Evolutionary conservation across 257 asterid species (phyloP).

Genomic region (Nicotiana tabacum): DNA sequence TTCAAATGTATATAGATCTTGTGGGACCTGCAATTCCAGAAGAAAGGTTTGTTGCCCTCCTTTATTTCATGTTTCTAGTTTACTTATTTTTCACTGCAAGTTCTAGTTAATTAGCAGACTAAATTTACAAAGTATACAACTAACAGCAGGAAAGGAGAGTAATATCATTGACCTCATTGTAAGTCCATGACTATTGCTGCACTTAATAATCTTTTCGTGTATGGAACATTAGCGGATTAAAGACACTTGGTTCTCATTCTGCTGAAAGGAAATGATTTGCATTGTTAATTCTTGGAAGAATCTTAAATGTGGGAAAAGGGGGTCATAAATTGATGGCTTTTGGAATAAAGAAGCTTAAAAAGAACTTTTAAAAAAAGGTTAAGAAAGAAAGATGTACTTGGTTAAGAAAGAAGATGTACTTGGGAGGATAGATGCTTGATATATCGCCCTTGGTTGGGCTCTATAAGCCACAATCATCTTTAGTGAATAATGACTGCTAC

Average conservation of each 20-base stretch:
- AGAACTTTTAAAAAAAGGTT: background rate
- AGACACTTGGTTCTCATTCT: background rate
- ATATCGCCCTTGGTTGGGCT: background rate
- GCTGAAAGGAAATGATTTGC: background rate
- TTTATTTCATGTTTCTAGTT: background rate
- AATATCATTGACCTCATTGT: background rate
- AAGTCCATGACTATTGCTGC: background rate
- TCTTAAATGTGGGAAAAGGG: background rate
- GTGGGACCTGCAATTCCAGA: slow-evolving; percentile 79
- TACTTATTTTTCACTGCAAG: background rate
- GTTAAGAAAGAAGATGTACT: background rate
- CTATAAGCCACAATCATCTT: background rate
- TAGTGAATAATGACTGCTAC: background rate
- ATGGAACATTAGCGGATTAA: background rate
- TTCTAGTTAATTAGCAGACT: background rate
- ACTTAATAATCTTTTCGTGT: background rate
- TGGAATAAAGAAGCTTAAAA: background rate
- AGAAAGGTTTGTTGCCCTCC: slow-evolving; percentile 40
- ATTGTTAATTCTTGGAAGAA: background rate
- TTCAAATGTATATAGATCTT: slow-evolving; percentile 52
- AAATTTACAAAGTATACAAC: background rate
- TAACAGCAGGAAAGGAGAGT: background rate
- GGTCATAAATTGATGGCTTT: background rate
- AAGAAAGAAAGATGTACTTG: background rate
- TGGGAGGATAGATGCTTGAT: background rate